Evolutionary conservation across 2,329 filamentous ascomycete species (phyloP).

Genomic region (Atkinsonella texensis): DNA sequence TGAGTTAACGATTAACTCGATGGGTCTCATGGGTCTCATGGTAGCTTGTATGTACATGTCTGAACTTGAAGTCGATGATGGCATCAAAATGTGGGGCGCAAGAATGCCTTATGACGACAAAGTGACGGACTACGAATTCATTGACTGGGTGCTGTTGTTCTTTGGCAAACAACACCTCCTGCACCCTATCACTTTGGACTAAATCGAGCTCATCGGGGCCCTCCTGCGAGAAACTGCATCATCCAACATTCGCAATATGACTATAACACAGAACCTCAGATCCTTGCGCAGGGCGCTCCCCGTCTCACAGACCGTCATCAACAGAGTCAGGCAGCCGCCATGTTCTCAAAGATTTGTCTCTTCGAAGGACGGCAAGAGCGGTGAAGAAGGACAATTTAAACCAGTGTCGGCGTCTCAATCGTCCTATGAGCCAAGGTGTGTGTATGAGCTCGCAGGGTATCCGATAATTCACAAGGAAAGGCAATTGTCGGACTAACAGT

Average conservation of each 20-base stretch:
- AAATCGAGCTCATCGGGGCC: neutral
- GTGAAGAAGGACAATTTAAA: constrained; percentile 1
- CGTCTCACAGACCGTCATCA: neutral
- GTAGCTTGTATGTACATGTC: too few relatives aligned
- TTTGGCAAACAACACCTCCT: neutral
- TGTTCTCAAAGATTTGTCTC: neutral
- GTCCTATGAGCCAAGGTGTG: constrained; percentile 1
- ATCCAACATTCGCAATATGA: neutral
- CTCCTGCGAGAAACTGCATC: neutral
- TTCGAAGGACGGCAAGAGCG: neutral
- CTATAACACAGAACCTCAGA: neutral
- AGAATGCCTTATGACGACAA: neutral
- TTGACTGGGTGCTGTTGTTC: neutral
- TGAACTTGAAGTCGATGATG: constrained; percentile 3
- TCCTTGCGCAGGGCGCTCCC: neutral
- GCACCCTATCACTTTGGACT: neutral
- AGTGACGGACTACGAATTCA: neutral
- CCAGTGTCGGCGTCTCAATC: constrained; percentile 1
- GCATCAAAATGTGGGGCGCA: constrained; percentile 1
- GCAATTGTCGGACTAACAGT: neutral
- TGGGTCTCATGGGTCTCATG: too few relatives aligned
- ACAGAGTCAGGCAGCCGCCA: neutral
- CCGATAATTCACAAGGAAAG: neutral
- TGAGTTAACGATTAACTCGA: too few relatives aligned
- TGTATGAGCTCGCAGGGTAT: neutral